Conservation (phyloP, 805 yeast species). For the Kodamaea restingae region DNA sequence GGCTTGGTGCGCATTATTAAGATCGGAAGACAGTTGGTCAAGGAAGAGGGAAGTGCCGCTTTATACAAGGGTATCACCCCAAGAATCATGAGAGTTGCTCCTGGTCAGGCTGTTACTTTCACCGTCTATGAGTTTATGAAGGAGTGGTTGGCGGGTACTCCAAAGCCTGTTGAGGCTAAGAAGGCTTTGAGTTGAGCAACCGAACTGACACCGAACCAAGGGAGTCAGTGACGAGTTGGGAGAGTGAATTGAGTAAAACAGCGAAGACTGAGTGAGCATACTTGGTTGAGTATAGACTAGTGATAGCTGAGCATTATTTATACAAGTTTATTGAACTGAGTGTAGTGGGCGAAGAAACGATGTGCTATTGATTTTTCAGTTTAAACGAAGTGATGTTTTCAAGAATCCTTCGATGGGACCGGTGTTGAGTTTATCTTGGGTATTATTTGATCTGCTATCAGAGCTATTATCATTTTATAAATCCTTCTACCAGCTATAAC, state of each 20-base stretch:
- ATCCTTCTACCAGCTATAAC: no score
- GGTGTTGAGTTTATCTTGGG: no score
- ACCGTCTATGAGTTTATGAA: constrained; percentile 92
- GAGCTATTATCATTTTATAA: no score
- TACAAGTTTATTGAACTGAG: not conserved
- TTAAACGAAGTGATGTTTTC: no score
- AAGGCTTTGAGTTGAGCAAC: constrained; percentile 15
- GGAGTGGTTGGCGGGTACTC: constrained; percentile 46
- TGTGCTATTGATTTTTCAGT: no score
- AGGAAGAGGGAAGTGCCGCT: constrained; percentile 73
- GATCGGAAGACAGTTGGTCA: constrained; percentile 75
- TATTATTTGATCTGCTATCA: no score
- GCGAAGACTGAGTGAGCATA: no score
- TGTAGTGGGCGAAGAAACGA: not conserved
- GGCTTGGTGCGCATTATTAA: constrained; percentile 75
- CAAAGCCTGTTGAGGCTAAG: constrained; percentile 9
- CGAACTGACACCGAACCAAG: no score
- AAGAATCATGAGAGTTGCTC: constrained; percentile 98
- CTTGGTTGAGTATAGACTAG: no score
- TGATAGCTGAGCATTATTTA: not conserved
- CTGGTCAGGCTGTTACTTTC: constrained; percentile 98
- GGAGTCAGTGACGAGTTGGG: no score
- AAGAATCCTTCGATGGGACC: no score
- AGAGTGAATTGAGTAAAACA: no score
- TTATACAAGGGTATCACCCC: constrained; percentile 97